phyloP scores from a whole-genome alignment of 2,329 filamentous ascomycete species.

The Ophiostoma novo-ulmi region DNA sequence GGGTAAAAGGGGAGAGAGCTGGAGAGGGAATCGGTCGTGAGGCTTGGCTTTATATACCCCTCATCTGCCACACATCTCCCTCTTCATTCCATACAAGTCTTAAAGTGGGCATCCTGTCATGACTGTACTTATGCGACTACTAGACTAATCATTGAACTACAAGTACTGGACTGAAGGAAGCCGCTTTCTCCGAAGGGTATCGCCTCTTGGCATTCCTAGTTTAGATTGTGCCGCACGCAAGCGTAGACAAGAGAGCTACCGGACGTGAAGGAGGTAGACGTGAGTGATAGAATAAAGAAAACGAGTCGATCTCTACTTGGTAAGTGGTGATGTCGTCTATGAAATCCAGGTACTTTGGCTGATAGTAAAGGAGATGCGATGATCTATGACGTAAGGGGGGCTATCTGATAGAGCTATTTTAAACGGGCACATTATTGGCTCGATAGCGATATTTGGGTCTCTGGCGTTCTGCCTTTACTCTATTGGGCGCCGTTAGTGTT shows the following conservation, averaged over 20 bases:
- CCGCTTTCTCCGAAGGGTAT: conserved; percentile 13
- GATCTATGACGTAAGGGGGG: conserved; percentile 13
- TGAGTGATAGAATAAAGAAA: neutral
- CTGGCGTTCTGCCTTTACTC: neutral
- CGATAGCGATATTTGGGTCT: neutral
- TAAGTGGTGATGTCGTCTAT: neutral
- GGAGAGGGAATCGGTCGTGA: neutral
- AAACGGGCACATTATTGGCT: neutral
- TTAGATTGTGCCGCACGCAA: neutral
- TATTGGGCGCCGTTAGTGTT: neutral
- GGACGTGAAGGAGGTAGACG: neutral
- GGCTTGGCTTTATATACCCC: conserved; percentile 18
- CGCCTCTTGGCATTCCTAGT: conserved; percentile 12
- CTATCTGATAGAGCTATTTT: neutral
- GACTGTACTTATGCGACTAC: neutral
- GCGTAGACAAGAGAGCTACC: neutral
- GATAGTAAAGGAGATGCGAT: neutral
- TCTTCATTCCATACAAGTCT: neutral
- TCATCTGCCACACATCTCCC: neutral
- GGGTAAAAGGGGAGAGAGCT: neutral
- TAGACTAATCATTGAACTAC: neutral
- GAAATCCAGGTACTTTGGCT: neutral
- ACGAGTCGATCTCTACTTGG: neutral
- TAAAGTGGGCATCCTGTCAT: conserved; percentile 5
- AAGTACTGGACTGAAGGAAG: neutral